phyloP scores from a whole-genome alignment of 106 monocot genomes.

The Posidonia australis region DNA sequence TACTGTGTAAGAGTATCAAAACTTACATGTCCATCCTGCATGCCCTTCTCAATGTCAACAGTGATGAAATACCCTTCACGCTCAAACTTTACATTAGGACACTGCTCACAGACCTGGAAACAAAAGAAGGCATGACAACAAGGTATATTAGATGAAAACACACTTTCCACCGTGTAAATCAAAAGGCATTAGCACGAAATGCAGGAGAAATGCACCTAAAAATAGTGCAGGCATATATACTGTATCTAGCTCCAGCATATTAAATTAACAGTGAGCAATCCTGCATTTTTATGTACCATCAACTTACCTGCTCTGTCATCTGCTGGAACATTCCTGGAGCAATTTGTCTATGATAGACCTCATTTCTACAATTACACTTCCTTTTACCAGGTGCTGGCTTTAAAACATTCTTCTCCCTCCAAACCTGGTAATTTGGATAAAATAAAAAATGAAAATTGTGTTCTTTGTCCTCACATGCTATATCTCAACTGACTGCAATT shows the following conservation, averaged over 20 bases:
- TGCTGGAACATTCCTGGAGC: slow-evolving; percentile 99
- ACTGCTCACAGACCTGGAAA: slow-evolving; percentile 87
- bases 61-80: slow-evolving; percentile 84
- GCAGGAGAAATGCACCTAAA: background rate
- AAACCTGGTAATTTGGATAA: slow-evolving; percentile 43
- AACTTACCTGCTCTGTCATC: slow-evolving; percentile 84
- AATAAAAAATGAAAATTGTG: background rate
- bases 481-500: too few relatives aligned
- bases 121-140: background rate
- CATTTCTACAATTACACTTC: slow-evolving; percentile 93
- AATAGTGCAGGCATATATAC: background rate
- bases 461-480: too few relatives aligned
- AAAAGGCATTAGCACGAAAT: background rate
- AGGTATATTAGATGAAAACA: background rate
- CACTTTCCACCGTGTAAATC: background rate
- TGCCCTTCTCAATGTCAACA: slow-evolving; percentile 96
- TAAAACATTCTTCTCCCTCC: slow-evolving; percentile 98
- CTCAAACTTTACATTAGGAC: slow-evolving; percentile 86
- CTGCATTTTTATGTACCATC: background rate
- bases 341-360: slow-evolving; percentile 94
- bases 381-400: slow-evolving; percentile 97
- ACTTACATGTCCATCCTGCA: slow-evolving; percentile 86
- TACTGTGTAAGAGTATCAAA: too few relatives aligned
- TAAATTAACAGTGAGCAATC: background rate
- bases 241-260: background rate